Base-by-base conservation (phyloP, 2,329 filamentous ascomycete genomes). In the Fusarium chuoi region DNA sequence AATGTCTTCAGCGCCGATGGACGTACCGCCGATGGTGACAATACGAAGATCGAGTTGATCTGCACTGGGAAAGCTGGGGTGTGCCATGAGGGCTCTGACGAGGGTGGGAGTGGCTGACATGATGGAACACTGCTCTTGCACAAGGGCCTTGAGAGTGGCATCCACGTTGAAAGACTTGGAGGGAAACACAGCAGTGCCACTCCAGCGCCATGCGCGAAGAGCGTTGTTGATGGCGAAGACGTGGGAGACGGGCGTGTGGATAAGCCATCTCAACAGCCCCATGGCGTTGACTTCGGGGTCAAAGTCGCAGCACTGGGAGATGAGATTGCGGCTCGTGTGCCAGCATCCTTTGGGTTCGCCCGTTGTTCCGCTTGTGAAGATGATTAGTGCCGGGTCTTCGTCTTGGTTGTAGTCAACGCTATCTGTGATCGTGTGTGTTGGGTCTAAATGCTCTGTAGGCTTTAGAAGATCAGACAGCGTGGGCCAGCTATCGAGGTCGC, bases 281-380 rank as follows among this genome's bases (percentile, higher is more conserved):
- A 71, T 67, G 14, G 71, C 54, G 59, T 81, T 79, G 42, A 77
- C 71, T 41, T 82, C 80, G 42, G 82, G 77, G 45, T 84, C 82
- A 62, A 83, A 82, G 56, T 82, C 78, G 66, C 80, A 77, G 20
- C 79, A 80, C 63, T 82, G 80, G 3, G 83, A 82, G 13, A 83
- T 78, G n/a, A 84, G 62, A 63, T 84, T 86, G 36, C 78, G 70
- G 71, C 82, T 80, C 11, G 83, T 84, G 67, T 86, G 82, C 20
- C 80, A 79, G 64, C 85, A 86, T 54, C 82, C 85, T 72, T 87
- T 87, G 10, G 86, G 84, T 1, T 82, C 75, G 11, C 84, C 84
- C 1, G 85, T 87, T n/a, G 85, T 87, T 26, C 86, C 86, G 70
- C 85, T 87, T 26, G 85, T 87, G 76, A 87, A 87, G 38, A 87